phyloP scores from a whole-genome alignment of 2,329 filamentous ascomycete species.

The Alternaria novae-zelandiae region DNA sequence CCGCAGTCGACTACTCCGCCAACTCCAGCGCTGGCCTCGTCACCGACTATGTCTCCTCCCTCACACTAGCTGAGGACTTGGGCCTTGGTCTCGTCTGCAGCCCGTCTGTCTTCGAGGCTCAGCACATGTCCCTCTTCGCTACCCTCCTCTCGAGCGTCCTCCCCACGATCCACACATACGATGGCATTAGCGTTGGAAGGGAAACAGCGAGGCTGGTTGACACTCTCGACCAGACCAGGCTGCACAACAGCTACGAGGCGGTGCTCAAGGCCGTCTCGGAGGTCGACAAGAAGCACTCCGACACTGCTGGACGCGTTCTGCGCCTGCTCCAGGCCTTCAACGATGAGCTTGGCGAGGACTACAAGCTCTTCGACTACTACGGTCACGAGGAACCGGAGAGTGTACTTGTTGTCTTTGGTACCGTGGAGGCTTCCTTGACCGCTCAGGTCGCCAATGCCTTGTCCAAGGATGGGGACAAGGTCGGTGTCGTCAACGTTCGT shows the following conservation, averaged over 20 bases:
- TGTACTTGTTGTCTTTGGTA: conserved; percentile 91
- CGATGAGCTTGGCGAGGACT: conserved; percentile 89
- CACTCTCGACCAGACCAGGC: conserved; percentile 73
- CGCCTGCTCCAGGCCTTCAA: conserved; percentile 79
- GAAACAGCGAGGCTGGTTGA: conserved; percentile 85
- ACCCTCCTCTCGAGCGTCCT: conserved; percentile 79
- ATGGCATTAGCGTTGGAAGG: conserved; percentile 80
- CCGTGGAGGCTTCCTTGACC: conserved; percentile 84
- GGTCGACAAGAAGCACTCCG: conserved; percentile 71
- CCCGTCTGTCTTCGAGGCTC: conserved; percentile 84
- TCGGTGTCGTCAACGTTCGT: conserved; percentile 89
- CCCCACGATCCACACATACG: conserved; percentile 87
- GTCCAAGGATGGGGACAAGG: conserved; percentile 73
- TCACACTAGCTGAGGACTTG: conserved; percentile 85
- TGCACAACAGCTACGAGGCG: conserved; percentile 72
- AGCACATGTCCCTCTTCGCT: conserved; percentile 93
- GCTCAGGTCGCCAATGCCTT: conserved; percentile 79
- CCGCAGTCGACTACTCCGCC: conserved; percentile 82
- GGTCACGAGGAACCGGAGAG: conserved; percentile 80
- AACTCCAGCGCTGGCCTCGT: conserved; percentile 73
- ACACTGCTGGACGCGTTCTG: conserved; percentile 73
- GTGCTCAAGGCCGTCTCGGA: conserved; percentile 67
- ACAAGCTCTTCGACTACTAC: conserved; percentile 91
- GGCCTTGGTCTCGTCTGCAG: conserved; percentile 86
- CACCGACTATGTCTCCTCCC: conserved; percentile 81